A percentile compares a stretch with the other conserved stretches of the same genome.
Evolutionary conservation across 225 moss, liverwort and hornwort species (phyloP).

Genomic region (Polytrichum commune): DNA sequence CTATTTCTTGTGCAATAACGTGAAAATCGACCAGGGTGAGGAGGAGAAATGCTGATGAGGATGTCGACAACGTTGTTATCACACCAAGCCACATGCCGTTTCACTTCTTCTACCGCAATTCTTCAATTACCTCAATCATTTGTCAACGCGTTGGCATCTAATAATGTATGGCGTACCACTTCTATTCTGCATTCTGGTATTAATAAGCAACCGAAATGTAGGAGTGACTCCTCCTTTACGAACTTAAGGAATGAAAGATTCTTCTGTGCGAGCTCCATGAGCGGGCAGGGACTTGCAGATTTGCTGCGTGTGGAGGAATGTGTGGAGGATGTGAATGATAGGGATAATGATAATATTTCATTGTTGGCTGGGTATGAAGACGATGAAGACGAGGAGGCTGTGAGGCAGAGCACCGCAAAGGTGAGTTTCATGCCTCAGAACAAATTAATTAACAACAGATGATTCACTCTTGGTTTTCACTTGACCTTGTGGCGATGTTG

Average conservation of each 20-base stretch:
- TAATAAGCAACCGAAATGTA: slow-evolving; percentile 3
- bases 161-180: slow-evolving; percentile 7
- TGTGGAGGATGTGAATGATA: slow-evolving; percentile 11
- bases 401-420: slow-evolving; percentile 19
- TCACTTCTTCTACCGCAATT: slow-evolving; percentile 9
- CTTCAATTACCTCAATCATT: not conserved
- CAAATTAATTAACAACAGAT: not conserved
- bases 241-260: not conserved
- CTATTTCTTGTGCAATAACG: no score
- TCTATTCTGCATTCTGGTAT: slow-evolving; percentile 4
- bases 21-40: no score
- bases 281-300: slow-evolving; percentile 34
- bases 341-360: slow-evolving; percentile 8
- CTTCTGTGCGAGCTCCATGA: slow-evolving; percentile 14
- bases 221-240: slow-evolving; percentile 6
- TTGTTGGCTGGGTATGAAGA: slow-evolving; percentile 3
- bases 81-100: slow-evolving; percentile 13
- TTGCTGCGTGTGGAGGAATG: slow-evolving; percentile 35
- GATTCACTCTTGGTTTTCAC: not conserved
- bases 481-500: not conserved
- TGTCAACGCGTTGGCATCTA: not conserved
- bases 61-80: slow-evolving; percentile 29
- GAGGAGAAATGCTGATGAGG: slow-evolving; percentile 35
- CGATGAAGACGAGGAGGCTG: slow-evolving; percentile 17
- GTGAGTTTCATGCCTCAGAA: not conserved